Evolutionary conservation across 2,329 filamentous ascomycete species (phyloP), one percentile per base, ranked within the genome.

Genomic region (Monosporascus sp.): DNA sequence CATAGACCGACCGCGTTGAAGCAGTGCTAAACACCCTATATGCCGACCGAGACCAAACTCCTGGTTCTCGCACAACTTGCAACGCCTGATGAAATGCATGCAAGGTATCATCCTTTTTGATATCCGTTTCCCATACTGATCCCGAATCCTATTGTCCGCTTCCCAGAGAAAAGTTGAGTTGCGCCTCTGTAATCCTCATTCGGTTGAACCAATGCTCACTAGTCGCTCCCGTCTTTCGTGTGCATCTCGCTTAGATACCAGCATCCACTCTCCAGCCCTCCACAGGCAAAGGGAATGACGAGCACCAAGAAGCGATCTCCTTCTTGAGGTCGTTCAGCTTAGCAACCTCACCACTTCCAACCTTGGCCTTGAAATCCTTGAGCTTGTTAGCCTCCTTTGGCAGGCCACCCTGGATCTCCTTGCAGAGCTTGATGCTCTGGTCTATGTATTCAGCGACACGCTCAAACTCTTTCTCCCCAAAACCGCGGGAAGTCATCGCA

Each of bases 351-450:
- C 91, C 92, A 62, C 80, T 77, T 54, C 88, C 84, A 58, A 96
- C 90, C 83, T 91, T 93, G 71, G 85, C 86, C 82, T 93, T 95
- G 88, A 99, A 97, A 81, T 99, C 94, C 86, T 97, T 97, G 74
- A 96, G 89, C 86, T 95, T 97, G 86, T 97, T 99, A 68, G 90
- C 91, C 75, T 94, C 89, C 85, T 97, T 97, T 72, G 94, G 93
- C 24, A 97, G 84, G 60, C 81, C 78, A 55, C 71, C 79, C 80
- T 97, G 94, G 65, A 96, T 80, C 69, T 92, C 86, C 82, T 91
- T 91, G 82, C 87, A 89, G 69, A 97, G 82, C 78, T 89, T 89
- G 81, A 97, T 89, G 72, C 85, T 82, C 68, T 86, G 81, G 72
- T 96, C 90, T 65, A 97, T 96, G 81, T 96, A 97, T 63, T 77